These are phyloP conservation scores for Ganoderma boninense DNA, from an alignment of 1,284 basidiomycete genomes.

Conservation along the genomic window DNA sequence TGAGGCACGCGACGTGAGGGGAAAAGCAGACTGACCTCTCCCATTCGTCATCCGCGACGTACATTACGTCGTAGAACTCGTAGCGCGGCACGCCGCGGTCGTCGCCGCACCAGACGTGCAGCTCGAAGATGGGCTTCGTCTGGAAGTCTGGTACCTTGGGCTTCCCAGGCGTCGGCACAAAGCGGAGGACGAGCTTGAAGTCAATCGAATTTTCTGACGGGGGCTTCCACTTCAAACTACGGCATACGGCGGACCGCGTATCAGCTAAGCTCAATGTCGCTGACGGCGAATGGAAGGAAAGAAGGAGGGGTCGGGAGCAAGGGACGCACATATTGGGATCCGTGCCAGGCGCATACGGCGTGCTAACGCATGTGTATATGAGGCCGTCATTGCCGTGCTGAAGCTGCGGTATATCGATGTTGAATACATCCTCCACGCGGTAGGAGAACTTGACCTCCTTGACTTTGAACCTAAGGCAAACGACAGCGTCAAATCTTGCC, in stretches of 20 bases:
- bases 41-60: constrained; percentile 93
- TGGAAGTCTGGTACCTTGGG: constrained; percentile 77
- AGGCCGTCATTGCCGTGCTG: constrained; percentile 96
- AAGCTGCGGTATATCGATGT: constrained; percentile 85
- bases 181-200: constrained; percentile 93
- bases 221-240: constrained; percentile 98
- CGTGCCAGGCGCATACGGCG: constrained; percentile 89
- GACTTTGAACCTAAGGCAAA: constrained; percentile 72
- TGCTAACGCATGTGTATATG: constrained; percentile 93
- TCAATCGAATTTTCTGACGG: constrained; percentile 98
- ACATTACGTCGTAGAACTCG: constrained; percentile 89
- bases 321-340: constrained; percentile 86
- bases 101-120: constrained; percentile 83
- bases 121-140: constrained; percentile 87
- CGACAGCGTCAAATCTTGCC: background rate
- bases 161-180: constrained; percentile 73
- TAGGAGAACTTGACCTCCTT: constrained; percentile 94
- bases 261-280: constrained; percentile 18
- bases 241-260: background rate
- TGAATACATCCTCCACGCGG: constrained; percentile 86
- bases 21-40: constrained; percentile 67
- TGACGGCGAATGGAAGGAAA: background rate
- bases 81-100: constrained; percentile 68
- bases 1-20: constrained; percentile 3
- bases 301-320: constrained; percentile 5